Conservation (phyloP, 1,139 yeast species). For the Meyerozyma guilliermondii region DNA sequence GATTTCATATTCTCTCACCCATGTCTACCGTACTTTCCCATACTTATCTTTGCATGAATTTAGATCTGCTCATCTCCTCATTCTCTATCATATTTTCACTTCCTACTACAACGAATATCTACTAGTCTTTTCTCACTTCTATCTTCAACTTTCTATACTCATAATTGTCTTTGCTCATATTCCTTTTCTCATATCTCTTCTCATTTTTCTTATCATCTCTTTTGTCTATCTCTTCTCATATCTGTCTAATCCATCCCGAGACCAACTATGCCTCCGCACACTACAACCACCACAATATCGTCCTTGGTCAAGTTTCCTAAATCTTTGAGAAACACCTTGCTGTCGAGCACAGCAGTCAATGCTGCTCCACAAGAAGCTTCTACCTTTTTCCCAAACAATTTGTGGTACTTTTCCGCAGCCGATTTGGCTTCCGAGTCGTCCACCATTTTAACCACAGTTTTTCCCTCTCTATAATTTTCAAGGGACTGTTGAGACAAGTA, state of each 20-base stretch:
- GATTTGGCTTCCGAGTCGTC: constrained; percentile 34
- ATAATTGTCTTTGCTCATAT: neutral
- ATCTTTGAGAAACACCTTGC: constrained; percentile 16
- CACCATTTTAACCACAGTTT: constrained; percentile 18
- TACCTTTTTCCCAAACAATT: constrained; percentile 19
- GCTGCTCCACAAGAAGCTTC: constrained; percentile 46
- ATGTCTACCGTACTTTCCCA: too few relatives aligned
- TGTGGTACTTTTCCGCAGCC: constrained; percentile 24
- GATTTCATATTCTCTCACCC: too few relatives aligned
- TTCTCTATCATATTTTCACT: too few relatives aligned
- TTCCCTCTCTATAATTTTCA: constrained; percentile 19
- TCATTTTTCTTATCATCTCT: neutral
- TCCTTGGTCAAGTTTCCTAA: constrained; percentile 21
- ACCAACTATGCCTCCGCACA: constrained; percentile 30
- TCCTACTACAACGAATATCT: too few relatives aligned
- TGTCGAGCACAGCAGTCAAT: constrained; percentile 21
- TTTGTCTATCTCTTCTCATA: too few relatives aligned
- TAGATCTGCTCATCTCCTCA: too few relatives aligned
- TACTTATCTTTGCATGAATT: too few relatives aligned
- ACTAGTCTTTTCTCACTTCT: too few relatives aligned
- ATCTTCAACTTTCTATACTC: neutral
- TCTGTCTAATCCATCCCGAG: neutral
- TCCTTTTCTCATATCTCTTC: neutral
- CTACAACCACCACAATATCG: constrained; percentile 32
- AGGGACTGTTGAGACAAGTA: constrained; percentile 28